Conservation (phyloP, 1,139 yeast genomes). For the Blastobotrys serpentis region DNA sequence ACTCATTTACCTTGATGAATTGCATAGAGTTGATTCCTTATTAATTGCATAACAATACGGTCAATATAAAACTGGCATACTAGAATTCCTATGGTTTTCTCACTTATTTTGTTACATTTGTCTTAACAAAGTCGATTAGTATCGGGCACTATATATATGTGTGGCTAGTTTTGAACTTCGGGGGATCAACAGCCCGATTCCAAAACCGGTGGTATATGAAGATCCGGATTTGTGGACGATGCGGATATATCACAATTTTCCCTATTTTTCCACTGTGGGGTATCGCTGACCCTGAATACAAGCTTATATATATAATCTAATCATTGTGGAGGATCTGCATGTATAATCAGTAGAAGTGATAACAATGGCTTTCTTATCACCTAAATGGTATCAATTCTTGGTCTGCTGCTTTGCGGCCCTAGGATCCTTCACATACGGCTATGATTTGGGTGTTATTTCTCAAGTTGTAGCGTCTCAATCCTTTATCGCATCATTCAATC, state of each 20-base stretch:
- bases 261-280: conserved; percentile 7
- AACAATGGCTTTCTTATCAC: conserved; percentile 9
- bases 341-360: neutral
- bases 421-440: conserved; percentile 37
- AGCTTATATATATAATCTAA: neutral
- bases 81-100: too few species aligned
- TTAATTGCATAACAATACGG: too few species aligned
- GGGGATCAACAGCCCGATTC: too few species aligned
- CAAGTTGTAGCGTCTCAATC: conserved; percentile 35
- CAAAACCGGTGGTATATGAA: too few species aligned
- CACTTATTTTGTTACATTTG: too few species aligned
- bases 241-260: neutral
- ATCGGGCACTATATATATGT: too few species aligned
- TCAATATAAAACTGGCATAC: too few species aligned
- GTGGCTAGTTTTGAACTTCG: too few species aligned
- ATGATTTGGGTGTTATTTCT: conserved; percentile 35
- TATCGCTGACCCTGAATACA: neutral
- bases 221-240: too few species aligned
- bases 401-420: conserved; percentile 37
- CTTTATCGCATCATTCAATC: conserved; percentile 27
- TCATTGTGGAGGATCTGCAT: conserved; percentile 3
- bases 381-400: conserved; percentile 29
- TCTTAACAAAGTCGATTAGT: too few species aligned
- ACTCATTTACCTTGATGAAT: too few species aligned
- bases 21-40: too few species aligned